Conservation (phyloP, 768 basidiomycete genomes). For the Leccinum subgranulosum region DNA sequence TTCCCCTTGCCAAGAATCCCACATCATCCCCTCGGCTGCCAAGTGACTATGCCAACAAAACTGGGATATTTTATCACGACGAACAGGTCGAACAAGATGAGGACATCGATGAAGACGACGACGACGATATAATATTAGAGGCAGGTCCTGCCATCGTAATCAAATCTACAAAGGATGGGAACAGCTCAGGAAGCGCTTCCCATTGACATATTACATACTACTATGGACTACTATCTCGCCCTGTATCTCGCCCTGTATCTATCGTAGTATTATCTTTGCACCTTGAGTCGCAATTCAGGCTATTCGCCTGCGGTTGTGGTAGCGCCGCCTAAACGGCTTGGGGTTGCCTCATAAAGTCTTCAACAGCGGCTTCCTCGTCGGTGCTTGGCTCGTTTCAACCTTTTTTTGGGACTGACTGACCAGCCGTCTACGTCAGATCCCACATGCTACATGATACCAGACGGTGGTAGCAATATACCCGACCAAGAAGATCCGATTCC, state of each 20-base stretch:
- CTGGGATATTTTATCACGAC: slow-evolving; percentile 37
- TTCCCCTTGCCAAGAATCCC: slow-evolving; percentile 39
- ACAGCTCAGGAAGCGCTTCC: slow-evolving; percentile 23
- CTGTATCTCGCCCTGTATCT: slow-evolving; percentile 15
- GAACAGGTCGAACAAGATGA: slow-evolving; percentile 57
- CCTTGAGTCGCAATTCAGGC: neutral
- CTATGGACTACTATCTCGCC: slow-evolving; percentile 7
- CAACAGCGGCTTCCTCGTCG: neutral
- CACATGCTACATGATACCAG: slow-evolving; percentile 33
- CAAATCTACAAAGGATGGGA: slow-evolving; percentile 30
- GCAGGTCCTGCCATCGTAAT: slow-evolving; percentile 62
- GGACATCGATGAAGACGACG: slow-evolving; percentile 58
- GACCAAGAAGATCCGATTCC: slow-evolving; percentile 8
- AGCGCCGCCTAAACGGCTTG: neutral
- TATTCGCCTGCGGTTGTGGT: slow-evolving; percentile 1
- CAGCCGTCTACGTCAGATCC: neutral
- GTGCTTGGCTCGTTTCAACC: neutral
- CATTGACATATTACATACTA: slow-evolving; percentile 13
- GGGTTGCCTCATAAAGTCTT: neutral
- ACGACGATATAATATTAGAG: slow-evolving; percentile 66
- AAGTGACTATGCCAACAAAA: slow-evolving; percentile 35
- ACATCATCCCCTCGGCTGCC: slow-evolving; percentile 33
- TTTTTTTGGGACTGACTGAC: neutral
- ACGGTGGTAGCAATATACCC: slow-evolving; percentile 7
- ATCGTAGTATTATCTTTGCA: neutral